Conservation (phyloP, 1,284 basidiomycete genomes). For the Exobasidium cylindrosporum region DNA sequence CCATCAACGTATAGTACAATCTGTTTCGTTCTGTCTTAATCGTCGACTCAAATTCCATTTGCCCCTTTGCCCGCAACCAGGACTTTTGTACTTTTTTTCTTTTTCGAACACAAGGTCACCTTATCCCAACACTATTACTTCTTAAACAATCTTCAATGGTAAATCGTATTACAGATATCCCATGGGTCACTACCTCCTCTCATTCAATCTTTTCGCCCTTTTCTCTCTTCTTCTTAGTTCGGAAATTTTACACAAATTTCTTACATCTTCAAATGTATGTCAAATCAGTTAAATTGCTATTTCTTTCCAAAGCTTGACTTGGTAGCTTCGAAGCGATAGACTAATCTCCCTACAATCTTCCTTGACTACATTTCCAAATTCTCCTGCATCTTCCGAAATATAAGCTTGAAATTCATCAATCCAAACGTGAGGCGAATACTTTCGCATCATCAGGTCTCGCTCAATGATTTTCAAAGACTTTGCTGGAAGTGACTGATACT, state of each 20-base stretch:
- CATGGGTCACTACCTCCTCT: too few relatives aligned
- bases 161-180: too few relatives aligned
- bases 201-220: neutral
- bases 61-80: too few relatives aligned
- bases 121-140: too few relatives aligned
- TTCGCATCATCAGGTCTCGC: slow-evolving; percentile 40
- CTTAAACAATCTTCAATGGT: too few relatives aligned
- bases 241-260: too few relatives aligned
- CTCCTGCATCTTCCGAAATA: slow-evolving; percentile 23
- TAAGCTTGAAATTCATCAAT: slow-evolving; percentile 51
- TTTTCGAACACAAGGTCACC: too few relatives aligned
- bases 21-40: too few relatives aligned
- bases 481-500: slow-evolving; percentile 26
- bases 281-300: neutral
- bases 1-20: too few relatives aligned
- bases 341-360: neutral
- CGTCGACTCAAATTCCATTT: too few relatives aligned
- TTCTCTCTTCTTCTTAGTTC: neutral
- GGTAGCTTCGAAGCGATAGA: neutral
- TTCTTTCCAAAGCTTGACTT: neutral
- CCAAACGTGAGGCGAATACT: slow-evolving; percentile 39
- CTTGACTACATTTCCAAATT: slow-evolving; percentile 1
- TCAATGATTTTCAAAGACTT: slow-evolving; percentile 33
- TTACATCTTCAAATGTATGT: neutral
- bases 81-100: too few relatives aligned